Conservation (phyloP, 768 basidiomycete species). For the Rubroboletus pulcherrimus region DNA sequence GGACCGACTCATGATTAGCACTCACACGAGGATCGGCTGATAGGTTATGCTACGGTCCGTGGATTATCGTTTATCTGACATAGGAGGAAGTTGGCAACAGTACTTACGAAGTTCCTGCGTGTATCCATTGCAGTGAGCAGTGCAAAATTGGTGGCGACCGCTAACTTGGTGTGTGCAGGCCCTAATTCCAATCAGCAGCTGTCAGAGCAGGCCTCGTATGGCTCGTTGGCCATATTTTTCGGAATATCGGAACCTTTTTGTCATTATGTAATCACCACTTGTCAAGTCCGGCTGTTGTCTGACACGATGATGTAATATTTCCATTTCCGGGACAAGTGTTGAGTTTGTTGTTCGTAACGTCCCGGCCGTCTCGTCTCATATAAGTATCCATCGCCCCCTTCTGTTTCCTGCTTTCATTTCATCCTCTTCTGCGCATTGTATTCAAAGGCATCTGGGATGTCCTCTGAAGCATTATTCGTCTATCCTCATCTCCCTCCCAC, state of each 20-base stretch:
- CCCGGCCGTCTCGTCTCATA: neutral
- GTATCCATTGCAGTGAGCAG: neutral
- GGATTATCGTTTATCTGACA: neutral
- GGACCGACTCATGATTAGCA: neutral
- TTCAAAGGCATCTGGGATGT: slow-evolving; percentile 21
- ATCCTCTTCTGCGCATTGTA: neutral
- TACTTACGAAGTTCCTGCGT: no score
- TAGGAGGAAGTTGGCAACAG: neutral
- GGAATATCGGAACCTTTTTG: no score
- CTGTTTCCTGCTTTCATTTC: neutral
- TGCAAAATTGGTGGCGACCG: neutral
- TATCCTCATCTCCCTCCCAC: slow-evolving; percentile 32
- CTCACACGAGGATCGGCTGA: neutral
- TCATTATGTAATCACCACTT: no score
- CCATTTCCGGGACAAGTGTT: slow-evolving; percentile 14
- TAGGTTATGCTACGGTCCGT: neutral
- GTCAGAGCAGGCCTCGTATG: no score
- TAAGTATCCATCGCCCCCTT: neutral
- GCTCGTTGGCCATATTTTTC: neutral
- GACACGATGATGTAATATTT: slow-evolving; percentile 10
- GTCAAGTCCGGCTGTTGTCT: neutral
- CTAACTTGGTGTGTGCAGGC: neutral
- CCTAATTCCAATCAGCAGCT: no score
- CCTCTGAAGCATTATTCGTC: slow-evolving; percentile 15
- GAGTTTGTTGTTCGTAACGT: no score